Evolutionary conservation across 2,329 filamentous ascomycete species (phyloP), one percentile per base, ranked within the genome.

Genomic region (Tolypocladium guangdongense): DNA sequence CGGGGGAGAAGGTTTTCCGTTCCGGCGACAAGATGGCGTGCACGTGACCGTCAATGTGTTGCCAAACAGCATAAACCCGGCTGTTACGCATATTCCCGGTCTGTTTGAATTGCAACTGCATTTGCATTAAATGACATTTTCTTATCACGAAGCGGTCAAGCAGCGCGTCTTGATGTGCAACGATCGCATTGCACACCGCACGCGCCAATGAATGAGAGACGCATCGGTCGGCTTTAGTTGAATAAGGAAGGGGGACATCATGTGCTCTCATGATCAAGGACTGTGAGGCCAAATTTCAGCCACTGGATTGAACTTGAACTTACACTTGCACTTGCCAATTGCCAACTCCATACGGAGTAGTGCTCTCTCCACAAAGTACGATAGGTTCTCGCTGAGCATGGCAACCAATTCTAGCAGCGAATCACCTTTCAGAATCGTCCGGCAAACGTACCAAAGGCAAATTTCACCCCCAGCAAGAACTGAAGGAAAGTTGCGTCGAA

Each of bases 1-100:
- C 63, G 64, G 64, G 64, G 41, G 16, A 27, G 20, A 24, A 45
- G 46, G 35, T 52, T 52, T 50, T 52, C 37, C 27, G 20, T 30
- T 20, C 27, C 27, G 32, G 36, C n/a, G n/a, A 11, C 12, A 11
- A 11, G n/a, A 32, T 12, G 2, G n/a, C 10, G 10, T 2, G 39
- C 52, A 53, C 52, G 52, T 53, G 48, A 54, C 52, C 27, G 2
- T 6, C 2, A 1, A 7, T 14, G 35, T 50, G 18, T n/a, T 38
- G 22, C 12, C 8, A 36, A 50, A 30, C 35, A 30, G 48, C 48
- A 50, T 50, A 50, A 50, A 50, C 48, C 22, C 47, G 36, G 48
- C 35, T 38, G 24, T 30, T 47, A 47, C 43, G 5, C 24, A 18
- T 46, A 32, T 33, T 18, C 43, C 27, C 3, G 7, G 18, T 7